Base-by-base conservation (phyloP, 139 green algal species). In the Raphidocelis subcapitata region DNA sequence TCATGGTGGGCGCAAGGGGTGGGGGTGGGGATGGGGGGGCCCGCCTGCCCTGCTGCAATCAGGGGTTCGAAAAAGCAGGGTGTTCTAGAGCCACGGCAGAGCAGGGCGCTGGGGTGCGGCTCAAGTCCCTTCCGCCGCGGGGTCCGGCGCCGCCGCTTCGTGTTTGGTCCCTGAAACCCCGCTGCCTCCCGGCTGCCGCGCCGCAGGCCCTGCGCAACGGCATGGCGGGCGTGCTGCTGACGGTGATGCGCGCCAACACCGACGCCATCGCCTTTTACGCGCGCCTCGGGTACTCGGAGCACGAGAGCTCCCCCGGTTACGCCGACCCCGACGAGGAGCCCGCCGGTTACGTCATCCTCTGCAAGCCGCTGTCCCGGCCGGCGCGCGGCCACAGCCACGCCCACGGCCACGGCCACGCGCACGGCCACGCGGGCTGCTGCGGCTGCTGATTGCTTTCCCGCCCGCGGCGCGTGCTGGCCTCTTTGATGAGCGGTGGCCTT, bases 191-290 rank as follows among this genome's bases (percentile, higher is more conserved):
- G n/a, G 23, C 3, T 15, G 3, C n/a, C 41, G 41, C 36, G 23
- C 49, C 33, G 72, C 72, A 72, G 62, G 72, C 63, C 5, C 35
- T 72, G n/a, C 51, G 52, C 23, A 60, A 41, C 29, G 37, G 36
- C 28, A 78, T 78, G 72, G 41, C 62, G 26, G 37, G 29, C 29
- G 72, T 78, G 35, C 21, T 78, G 49, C 63, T 78, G 5, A 78
- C 72, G 5, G 62, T 67, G 35, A 49, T 67, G 63, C 16, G 33
- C 3, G 62, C 59, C 63, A 78, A 78, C 36, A 3, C 1, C 1
- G 52, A 20, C 3, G 72, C 72, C 3, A 3, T 23, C 14, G 23
- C 62, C 0, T 72, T 78, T n/a, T 78, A 78, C 52, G 36, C 35
- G 16, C 4, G 26, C 2, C 15, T 72, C 12, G 72, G 72, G 31